Evolutionary conservation across 2,329 filamentous ascomycete genomes (phyloP).

Genomic region (Stachybotrys echinatus): DNA sequence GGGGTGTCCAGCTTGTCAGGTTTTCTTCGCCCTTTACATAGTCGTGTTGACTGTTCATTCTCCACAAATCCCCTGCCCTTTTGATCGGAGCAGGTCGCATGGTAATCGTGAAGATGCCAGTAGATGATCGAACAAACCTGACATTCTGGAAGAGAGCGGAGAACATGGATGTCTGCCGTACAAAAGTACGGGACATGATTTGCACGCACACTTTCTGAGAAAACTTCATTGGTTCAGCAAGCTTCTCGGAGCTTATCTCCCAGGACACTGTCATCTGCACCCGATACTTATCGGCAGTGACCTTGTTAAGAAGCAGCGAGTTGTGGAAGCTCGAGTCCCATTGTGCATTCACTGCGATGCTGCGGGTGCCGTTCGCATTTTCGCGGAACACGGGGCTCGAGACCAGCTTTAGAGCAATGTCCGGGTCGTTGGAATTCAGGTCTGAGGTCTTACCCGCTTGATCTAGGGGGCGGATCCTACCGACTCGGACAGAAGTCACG

Average conservation of each 20-base stretch:
- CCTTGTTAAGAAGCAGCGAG: constrained; percentile 87
- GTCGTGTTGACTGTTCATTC: constrained; percentile 90
- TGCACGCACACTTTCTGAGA: constrained; percentile 76
- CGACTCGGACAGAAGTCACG: constrained; percentile 69
- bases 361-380: constrained; percentile 85
- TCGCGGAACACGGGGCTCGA: constrained; percentile 74
- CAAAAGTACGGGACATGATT: constrained; percentile 76
- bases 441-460: constrained; percentile 80
- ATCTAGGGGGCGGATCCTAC: constrained; percentile 78
- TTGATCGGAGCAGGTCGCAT: constrained; percentile 88
- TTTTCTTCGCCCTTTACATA: constrained; percentile 96
- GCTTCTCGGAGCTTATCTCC: constrained; percentile 77
- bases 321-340: constrained; percentile 95
- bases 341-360: constrained; percentile 80
- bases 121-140: constrained; percentile 80
- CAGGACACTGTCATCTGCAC: constrained; percentile 84
- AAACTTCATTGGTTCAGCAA: constrained; percentile 87
- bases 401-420: constrained; percentile 72
- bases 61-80: constrained; percentile 87
- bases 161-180: constrained; percentile 82
- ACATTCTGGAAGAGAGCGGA: constrained; percentile 81
- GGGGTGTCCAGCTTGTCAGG: constrained; percentile 77
- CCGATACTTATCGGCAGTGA: constrained; percentile 86
- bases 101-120: constrained; percentile 78
- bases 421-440: constrained; percentile 63